Conservation (phyloP, 2,329 filamentous ascomycete genomes). For the Pseudopyricularia cyperi region DNA sequence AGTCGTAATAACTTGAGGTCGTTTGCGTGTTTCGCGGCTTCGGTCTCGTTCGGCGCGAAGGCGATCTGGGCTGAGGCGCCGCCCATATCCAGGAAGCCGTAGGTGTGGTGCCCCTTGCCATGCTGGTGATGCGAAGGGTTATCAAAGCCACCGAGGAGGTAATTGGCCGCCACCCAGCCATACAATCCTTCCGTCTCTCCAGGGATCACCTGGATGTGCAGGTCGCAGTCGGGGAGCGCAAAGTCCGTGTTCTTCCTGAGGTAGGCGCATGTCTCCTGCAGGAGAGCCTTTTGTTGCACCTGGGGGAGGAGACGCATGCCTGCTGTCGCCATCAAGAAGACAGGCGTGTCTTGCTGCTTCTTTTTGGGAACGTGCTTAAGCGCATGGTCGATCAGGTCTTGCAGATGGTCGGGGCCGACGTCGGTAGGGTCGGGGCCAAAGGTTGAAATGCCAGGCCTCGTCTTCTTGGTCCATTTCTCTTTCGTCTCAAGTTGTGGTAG, state of each 20-base stretch:
- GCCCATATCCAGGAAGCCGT: slow-evolving; percentile 97
- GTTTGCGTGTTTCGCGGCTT: slow-evolving; percentile 77
- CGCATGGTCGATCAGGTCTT: slow-evolving; percentile 70
- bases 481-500: slow-evolving; percentile 75
- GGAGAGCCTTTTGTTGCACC: slow-evolving; percentile 56
- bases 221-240: slow-evolving; percentile 73
- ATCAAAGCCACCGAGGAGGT: slow-evolving; percentile 84
- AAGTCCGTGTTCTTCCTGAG: slow-evolving; percentile 67
- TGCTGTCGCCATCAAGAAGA: slow-evolving; percentile 91
- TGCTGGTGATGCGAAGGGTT: slow-evolving; percentile 60
- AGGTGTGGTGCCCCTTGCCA: slow-evolving; percentile 82
- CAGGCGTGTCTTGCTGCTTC: slow-evolving; percentile 70
- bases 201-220: slow-evolving; percentile 87
- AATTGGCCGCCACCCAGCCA: slow-evolving; percentile 96
- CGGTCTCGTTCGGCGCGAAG: slow-evolving; percentile 87
- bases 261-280: slow-evolving; percentile 73
- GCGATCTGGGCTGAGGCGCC: slow-evolving; percentile 96
- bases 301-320: slow-evolving; percentile 81
- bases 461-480: slow-evolving; percentile 85
- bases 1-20: slow-evolving; percentile 79
- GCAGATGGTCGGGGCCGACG: slow-evolving; percentile 72
- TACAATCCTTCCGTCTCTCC: slow-evolving; percentile 94
- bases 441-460: slow-evolving; percentile 81
- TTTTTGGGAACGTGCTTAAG: slow-evolving; percentile 62
- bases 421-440: slow-evolving; percentile 66